phyloP scores from a whole-genome alignment of 257 asterid species.

The Gynochthodes officinalis region DNA sequence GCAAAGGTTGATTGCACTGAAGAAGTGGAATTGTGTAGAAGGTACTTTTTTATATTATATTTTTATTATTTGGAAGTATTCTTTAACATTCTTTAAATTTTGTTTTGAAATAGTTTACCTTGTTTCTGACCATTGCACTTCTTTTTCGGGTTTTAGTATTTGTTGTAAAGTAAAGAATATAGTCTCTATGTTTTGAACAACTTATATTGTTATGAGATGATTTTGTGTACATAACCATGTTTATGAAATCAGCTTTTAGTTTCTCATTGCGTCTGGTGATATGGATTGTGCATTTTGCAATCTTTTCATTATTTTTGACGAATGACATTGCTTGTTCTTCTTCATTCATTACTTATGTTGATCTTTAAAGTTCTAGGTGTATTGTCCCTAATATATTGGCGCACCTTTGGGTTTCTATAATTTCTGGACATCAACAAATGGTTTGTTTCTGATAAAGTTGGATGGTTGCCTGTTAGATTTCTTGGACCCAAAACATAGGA shows the following conservation, averaged over 20 bases:
- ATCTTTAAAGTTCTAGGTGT: neutral
- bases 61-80: constrained; percentile 5
- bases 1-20: constrained; percentile 90
- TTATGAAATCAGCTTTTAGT: neutral
- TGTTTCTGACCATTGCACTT: neutral
- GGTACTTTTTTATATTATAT: constrained; percentile 41
- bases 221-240: neutral
- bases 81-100: neutral
- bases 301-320: constrained; percentile 15
- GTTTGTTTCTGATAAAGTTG: neutral
- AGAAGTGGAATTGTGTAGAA: constrained; percentile 74
- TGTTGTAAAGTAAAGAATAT: neutral
- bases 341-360: neutral
- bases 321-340: neutral
- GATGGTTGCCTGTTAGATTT: neutral
- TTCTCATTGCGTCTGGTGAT: neutral
- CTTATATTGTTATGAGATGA: neutral
- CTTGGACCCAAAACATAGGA: neutral
- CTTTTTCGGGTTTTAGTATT: neutral
- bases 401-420: neutral
- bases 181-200: no score
- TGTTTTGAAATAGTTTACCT: neutral
- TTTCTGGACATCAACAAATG: neutral
- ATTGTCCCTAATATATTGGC: neutral
- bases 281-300: constrained; percentile 13